Conservation (phyloP, 108 stramenopile genomes). For the Cylindrotheca closterium region DNA sequence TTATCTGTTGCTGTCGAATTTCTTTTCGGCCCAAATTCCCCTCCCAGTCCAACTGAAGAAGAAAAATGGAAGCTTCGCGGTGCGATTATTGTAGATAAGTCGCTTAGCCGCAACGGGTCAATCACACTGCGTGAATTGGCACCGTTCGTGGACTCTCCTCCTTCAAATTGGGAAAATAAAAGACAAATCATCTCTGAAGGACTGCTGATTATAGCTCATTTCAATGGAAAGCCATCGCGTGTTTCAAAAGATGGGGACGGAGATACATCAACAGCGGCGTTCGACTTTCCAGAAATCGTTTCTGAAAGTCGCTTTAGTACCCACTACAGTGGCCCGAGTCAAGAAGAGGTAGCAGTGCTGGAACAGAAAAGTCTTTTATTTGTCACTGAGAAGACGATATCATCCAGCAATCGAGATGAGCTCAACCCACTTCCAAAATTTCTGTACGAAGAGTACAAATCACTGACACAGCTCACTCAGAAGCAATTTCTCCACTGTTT, state of each 20-base stretch:
- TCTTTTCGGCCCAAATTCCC: constrained; percentile 69
- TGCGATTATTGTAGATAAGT: constrained; percentile 47
- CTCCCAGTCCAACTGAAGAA: constrained; percentile 33
- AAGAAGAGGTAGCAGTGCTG: constrained; percentile 14
- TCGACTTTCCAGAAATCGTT: constrained; percentile 78
- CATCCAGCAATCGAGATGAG: constrained; percentile 21
- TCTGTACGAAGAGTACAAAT: constrained; percentile 49
- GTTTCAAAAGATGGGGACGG: constrained; percentile 7
- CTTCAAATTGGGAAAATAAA: constrained; percentile 37
- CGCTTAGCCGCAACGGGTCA: constrained; percentile 9
- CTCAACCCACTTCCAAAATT: constrained; percentile 40
- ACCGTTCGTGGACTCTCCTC: constrained; percentile 75
- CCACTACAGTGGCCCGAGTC: not conserved
- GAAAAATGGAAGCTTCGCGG: constrained; percentile 78
- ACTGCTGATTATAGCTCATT: constrained; percentile 64
- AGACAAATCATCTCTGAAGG: constrained; percentile 41
- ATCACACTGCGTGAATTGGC: constrained; percentile 52
- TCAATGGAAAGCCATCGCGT: constrained; percentile 68
- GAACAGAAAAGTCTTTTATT: constrained; percentile 1
- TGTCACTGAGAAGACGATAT: constrained; percentile 20
- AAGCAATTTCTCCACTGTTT: constrained; percentile 69
- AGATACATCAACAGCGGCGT: constrained; percentile 28
- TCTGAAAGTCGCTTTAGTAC: constrained; percentile 37
- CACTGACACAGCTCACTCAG: constrained; percentile 51
- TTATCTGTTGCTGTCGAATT: constrained; percentile 79